Evolutionary conservation across 2,329 filamentous ascomycete genomes (phyloP).

Genomic region (Graphilbum sp.): DNA sequence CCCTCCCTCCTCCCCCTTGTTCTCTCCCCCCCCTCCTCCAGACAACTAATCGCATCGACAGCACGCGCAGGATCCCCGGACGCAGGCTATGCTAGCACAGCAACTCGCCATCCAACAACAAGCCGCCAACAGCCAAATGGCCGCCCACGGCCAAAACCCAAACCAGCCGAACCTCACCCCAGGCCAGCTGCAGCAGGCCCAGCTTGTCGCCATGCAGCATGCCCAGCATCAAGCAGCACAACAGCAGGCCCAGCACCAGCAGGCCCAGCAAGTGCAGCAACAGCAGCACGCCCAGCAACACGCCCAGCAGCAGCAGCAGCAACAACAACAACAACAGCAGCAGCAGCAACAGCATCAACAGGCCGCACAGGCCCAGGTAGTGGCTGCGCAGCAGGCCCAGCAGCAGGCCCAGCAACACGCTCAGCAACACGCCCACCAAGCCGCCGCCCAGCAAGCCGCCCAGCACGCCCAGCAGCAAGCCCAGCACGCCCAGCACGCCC

Average conservation of each 20-base stretch:
- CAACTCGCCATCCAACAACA: slow-evolving; percentile 29
- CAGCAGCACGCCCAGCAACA: slow-evolving; percentile 6
- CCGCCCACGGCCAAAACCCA: slow-evolving; percentile 22
- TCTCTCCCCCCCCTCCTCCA: too few species aligned
- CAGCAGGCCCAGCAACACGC: slow-evolving; percentile 7
- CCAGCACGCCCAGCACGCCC: slow-evolving; percentile 8
- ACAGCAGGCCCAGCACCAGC: slow-evolving; percentile 20
- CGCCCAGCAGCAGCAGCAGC: slow-evolving; percentile 14
- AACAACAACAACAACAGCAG: slow-evolving; percentile 21
- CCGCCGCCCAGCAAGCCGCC: slow-evolving; percentile 18
- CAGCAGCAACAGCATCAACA: slow-evolving; percentile 23
- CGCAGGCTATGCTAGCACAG: slow-evolving; percentile 26
- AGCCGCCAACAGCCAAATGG: slow-evolving; percentile 22
- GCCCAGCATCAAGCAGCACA: slow-evolving; percentile 13
- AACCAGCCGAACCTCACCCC: slow-evolving; percentile 19
- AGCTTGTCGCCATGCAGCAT: slow-evolving; percentile 6
- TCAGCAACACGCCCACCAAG: slow-evolving; percentile 23
- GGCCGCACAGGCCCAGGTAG: slow-evolving; percentile 15
- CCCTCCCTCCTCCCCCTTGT: too few species aligned
- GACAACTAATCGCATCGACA: too few species aligned
- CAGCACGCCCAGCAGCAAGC: slow-evolving; percentile 15
- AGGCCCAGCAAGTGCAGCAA: slow-evolving; percentile 18
- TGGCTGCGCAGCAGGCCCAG: slow-evolving; percentile 8
- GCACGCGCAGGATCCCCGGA: slow-evolving; percentile 1
- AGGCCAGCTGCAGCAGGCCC: background rate